A percentile compares a stretch with the other conserved stretches of the same genome.
These are phyloP conservation scores for Blastobotrys aristatus DNA, from an alignment of 1,139 yeast species.

Conservation along the genomic window DNA sequence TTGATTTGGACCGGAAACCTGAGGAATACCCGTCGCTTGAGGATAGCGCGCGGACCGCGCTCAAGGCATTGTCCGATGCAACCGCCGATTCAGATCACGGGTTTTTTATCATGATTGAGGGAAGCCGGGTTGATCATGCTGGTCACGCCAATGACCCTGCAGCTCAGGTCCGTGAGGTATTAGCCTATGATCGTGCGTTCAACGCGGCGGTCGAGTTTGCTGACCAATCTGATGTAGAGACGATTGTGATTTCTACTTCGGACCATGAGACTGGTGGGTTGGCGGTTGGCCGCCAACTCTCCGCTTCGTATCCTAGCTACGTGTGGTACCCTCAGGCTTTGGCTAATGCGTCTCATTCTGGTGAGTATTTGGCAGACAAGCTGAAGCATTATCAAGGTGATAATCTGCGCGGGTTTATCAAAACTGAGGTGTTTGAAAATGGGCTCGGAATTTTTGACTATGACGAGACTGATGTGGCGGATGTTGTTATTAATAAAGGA, in stretches of 20 bases:
- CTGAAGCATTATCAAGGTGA: slow-evolving; percentile 27
- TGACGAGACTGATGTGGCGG: slow-evolving; percentile 44
- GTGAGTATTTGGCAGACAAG: slow-evolving; percentile 53
- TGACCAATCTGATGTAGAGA: slow-evolving; percentile 58
- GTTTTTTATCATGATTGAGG: slow-evolving; percentile 76
- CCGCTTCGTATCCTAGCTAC: slow-evolving; percentile 56
- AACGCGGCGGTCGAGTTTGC: slow-evolving; percentile 63
- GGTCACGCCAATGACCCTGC: slow-evolving; percentile 89
- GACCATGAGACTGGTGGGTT: slow-evolving; percentile 94
- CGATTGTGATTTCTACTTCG: slow-evolving; percentile 69
- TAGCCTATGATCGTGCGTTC: slow-evolving; percentile 74
- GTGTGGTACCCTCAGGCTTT: slow-evolving; percentile 75
- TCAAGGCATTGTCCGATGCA: slow-evolving; percentile 57
- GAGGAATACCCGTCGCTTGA: slow-evolving; percentile 62
- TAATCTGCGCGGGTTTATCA: slow-evolving; percentile 43
- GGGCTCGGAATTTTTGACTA: slow-evolving; percentile 60
- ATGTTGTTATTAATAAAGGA: slow-evolving; percentile 17
- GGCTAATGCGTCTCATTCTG: slow-evolving; percentile 61
- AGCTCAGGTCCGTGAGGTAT: slow-evolving; percentile 73
- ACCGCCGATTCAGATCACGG: slow-evolving; percentile 68
- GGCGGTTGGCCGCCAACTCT: slow-evolving; percentile 67
- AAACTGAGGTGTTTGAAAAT: slow-evolving; percentile 45
- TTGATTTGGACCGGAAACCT: slow-evolving; percentile 65
- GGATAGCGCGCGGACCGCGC: slow-evolving; percentile 67
- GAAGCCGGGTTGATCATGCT: slow-evolving; percentile 87